Evolutionary conservation across 2,329 filamentous ascomycete species (phyloP), one percentile per base, ranked within the genome.

Genomic region (Fusarium mexicanum): DNA sequence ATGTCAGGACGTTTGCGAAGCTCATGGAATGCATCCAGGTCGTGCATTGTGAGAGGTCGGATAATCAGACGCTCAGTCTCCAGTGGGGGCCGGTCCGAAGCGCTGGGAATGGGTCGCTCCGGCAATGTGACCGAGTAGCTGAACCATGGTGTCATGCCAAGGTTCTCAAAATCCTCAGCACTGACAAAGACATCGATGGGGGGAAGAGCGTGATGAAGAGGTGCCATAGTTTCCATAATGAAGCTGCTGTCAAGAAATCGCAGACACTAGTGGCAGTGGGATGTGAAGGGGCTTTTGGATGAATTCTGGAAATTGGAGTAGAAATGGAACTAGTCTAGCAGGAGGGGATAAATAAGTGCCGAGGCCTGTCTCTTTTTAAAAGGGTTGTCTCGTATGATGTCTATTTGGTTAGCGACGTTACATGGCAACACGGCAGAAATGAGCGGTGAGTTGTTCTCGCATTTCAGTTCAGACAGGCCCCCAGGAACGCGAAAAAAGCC

Each of bases 71-170:
- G 71, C 31, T 72, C 60, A 20, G 72, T 74, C 48, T 74, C 66
- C 11, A 74, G 40, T 9, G 62, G 33, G 22, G 62, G 18, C 65
- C 72, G 71, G 6, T 74, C 68, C 13, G 72, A 66, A 3, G 69
- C 22, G 38, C 51, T 31, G 24, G 71, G 72, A 10, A 74, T 60
- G 8, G 68, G 71, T 4, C 54, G 60, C 57, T 74, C 44, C 22
- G 72, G 72, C 24, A 73, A 43, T 17, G 72, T 75, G 16, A 75
- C 73, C 6, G 65, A 64, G 62, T 75, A 75, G 18, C 69, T 75
- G 53, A 75, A 75, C 72, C 72, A 75, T 24, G 73, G 73, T 31
- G 64, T 73, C 65, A 75, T 60, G 40, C 72, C 72, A 18, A 75
- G 29, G 24, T 64, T 58, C 24, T 75, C 65, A 14, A 64, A 35